phyloP scores from a whole-genome alignment of 139 green algal genomes.

The Chlamydomonas sphaeroides region DNA sequence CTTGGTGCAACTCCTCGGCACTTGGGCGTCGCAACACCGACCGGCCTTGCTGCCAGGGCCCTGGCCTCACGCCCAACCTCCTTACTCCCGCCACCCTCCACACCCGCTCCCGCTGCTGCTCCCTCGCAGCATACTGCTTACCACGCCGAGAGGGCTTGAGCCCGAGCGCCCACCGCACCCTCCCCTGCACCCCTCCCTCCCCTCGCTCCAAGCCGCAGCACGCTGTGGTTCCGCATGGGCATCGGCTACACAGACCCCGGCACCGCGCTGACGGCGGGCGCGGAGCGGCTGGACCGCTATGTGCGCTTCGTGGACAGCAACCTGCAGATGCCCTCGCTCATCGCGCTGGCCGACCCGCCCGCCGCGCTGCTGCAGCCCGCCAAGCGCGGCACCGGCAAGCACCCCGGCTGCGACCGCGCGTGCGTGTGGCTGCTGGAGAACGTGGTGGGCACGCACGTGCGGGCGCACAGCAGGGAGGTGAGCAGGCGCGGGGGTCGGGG shows the following conservation, averaged over 20 bases:
- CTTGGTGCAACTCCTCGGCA: too few relatives aligned
- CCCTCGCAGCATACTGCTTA: too few relatives aligned
- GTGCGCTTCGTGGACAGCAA: conserved; percentile 20
- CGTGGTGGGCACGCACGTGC: conserved; percentile 30
- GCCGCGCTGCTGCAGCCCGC: conserved; percentile 4
- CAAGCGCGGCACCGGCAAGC: background rate
- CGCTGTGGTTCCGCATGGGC: conserved; percentile 31
- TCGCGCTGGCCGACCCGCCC: background rate
- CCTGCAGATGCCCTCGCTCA: conserved; percentile 2
- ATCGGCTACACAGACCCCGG: conserved; percentile 28
- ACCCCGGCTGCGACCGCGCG: conserved; percentile 5
- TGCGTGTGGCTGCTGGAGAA: conserved; percentile 39
- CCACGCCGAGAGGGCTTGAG: too few relatives aligned
- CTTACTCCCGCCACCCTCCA: too few relatives aligned
- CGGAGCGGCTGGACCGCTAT: background rate
- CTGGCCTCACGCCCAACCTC: too few relatives aligned
- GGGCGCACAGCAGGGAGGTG: conserved; percentile 16
- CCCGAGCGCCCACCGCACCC: too few relatives aligned
- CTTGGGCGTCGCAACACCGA: too few relatives aligned
- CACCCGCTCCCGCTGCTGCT: too few relatives aligned
- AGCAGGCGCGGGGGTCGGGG: background rate
- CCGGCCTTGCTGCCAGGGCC: too few relatives aligned
- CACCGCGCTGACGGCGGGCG: conserved; percentile 1
- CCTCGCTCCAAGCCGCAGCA: background rate
- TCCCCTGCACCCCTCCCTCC: background rate